These are phyloP conservation scores for Saccharomyces hybrid DNA, from an alignment of 1,139 yeast species.

Conservation along the genomic window DNA sequence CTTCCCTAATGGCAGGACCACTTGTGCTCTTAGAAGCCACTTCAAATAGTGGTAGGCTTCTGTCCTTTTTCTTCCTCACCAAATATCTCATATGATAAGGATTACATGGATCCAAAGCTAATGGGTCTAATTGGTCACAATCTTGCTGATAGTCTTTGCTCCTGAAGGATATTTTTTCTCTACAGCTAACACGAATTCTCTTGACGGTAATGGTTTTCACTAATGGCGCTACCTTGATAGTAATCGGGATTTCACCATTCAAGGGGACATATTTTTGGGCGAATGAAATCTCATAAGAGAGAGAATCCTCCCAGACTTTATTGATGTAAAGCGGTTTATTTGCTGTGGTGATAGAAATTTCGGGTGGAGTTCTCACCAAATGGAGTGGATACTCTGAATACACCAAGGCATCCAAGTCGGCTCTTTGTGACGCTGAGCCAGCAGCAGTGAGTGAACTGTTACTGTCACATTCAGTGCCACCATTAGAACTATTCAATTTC, in stretches of 20 bases:
- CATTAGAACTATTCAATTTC: background rate
- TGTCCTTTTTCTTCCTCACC: conserved; percentile 37
- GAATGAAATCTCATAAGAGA: conserved; percentile 69
- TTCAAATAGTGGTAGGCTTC: conserved; percentile 53
- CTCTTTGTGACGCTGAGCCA: background rate
- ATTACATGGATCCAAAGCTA: conserved; percentile 31
- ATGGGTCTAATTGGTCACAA: conserved; percentile 47
- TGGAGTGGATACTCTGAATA: conserved; percentile 22
- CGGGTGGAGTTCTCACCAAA: conserved; percentile 69
- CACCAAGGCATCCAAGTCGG: background rate
- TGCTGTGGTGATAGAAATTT: conserved; percentile 61
- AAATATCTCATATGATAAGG: conserved; percentile 32
- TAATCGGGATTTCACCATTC: conserved; percentile 53
- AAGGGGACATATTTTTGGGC: conserved; percentile 70
- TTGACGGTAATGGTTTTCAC: conserved; percentile 62
- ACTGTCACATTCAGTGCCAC: background rate
- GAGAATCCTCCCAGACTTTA: conserved; percentile 71
- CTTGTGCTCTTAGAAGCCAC: conserved; percentile 47
- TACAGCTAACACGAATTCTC: conserved; percentile 60
- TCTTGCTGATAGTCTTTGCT: conserved; percentile 50
- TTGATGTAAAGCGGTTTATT: conserved; percentile 79
- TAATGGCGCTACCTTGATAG: conserved; percentile 66
- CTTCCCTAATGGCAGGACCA: conserved; percentile 48
- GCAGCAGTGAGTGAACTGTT: background rate
- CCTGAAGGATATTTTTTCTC: conserved; percentile 64